Conservation (phyloP, 2,329 filamentous ascomycete genomes). For the Botrytis tulipae region DNA sequence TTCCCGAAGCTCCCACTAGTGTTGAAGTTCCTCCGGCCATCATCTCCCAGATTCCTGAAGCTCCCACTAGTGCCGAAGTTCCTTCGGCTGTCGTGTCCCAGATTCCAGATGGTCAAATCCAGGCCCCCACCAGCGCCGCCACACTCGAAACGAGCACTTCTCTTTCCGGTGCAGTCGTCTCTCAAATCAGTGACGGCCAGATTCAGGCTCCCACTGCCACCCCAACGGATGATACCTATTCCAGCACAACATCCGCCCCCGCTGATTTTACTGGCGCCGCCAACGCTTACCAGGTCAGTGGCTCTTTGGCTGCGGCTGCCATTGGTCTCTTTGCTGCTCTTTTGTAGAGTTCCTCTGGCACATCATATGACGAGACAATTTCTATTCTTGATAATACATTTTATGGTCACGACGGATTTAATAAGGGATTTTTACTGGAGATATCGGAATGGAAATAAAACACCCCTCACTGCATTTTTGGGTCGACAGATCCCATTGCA, state of each 20-base stretch:
- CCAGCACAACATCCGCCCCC: background rate
- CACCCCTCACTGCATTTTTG: background rate
- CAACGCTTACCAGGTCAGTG: background rate
- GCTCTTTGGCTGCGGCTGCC: slow-evolving; percentile 5
- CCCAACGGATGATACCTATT: background rate
- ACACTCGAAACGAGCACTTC: slow-evolving; percentile 1
- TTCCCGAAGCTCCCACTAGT: slow-evolving; percentile 36
- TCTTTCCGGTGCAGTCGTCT: slow-evolving; percentile 19
- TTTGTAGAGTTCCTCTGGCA: slow-evolving; percentile 18
- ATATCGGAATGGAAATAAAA: background rate
- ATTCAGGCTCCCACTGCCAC: slow-evolving; percentile 30
- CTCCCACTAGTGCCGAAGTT: slow-evolving; percentile 31
- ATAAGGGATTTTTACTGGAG: background rate
- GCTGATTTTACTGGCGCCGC: background rate
- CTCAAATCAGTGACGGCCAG: slow-evolving; percentile 39
- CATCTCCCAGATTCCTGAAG: slow-evolving; percentile 34
- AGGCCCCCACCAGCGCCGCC: slow-evolving; percentile 24
- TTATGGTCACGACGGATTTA: background rate
- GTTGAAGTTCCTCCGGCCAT: background rate
- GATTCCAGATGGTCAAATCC: slow-evolving; percentile 39
- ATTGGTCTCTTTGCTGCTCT: slow-evolving; percentile 19
- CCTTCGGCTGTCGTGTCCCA: slow-evolving; percentile 24
- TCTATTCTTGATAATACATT: slow-evolving; percentile 6
- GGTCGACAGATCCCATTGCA: background rate
- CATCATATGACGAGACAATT: background rate